Conservation (phyloP, 371 early-diverging fungal genomes). For the Mucor indicus region DNA sequence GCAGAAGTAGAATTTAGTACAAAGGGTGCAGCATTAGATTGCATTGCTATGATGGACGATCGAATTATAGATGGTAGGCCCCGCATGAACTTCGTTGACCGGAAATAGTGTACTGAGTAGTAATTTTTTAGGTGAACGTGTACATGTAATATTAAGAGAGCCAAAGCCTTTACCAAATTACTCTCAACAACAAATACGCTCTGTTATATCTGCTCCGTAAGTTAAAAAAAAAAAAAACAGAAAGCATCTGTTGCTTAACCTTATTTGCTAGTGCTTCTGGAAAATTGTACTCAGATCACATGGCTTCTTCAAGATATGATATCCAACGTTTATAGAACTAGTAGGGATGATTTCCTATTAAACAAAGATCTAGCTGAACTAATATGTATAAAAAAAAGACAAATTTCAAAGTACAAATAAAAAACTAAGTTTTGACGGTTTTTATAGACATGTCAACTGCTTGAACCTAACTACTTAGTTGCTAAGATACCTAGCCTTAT, state of each 20-base stretch:
- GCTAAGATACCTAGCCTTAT: too few relatives aligned
- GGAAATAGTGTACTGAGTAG: too few relatives aligned
- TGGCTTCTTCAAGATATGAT: constrained; percentile 17
- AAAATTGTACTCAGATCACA: constrained; percentile 27
- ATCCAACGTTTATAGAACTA: constrained; percentile 16
- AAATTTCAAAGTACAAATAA: too few relatives aligned
- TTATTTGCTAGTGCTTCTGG: constrained; percentile 14
- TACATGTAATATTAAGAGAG: constrained; percentile 34
- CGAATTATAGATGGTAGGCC: constrained; percentile 41
- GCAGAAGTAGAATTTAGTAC: constrained; percentile 45
- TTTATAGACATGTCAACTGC: too few relatives aligned
- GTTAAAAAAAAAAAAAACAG: too few relatives aligned
- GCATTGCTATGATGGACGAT: constrained; percentile 39
- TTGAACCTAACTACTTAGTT: too few relatives aligned
- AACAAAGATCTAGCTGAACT: too few relatives aligned
- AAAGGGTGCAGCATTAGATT: constrained; percentile 37
- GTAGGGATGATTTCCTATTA: too few relatives aligned
- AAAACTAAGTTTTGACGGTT: too few relatives aligned
- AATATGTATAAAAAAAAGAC: too few relatives aligned
- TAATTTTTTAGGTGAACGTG: constrained; percentile 28
- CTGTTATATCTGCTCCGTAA: constrained; percentile 13
- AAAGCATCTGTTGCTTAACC: neutral
- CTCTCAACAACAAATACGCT: constrained; percentile 11
- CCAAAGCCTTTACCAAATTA: constrained; percentile 1
- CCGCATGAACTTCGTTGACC: neutral